Base-by-base conservation (phyloP, 768 basidiomycete genomes). In the Mycena vulgaris region DNA sequence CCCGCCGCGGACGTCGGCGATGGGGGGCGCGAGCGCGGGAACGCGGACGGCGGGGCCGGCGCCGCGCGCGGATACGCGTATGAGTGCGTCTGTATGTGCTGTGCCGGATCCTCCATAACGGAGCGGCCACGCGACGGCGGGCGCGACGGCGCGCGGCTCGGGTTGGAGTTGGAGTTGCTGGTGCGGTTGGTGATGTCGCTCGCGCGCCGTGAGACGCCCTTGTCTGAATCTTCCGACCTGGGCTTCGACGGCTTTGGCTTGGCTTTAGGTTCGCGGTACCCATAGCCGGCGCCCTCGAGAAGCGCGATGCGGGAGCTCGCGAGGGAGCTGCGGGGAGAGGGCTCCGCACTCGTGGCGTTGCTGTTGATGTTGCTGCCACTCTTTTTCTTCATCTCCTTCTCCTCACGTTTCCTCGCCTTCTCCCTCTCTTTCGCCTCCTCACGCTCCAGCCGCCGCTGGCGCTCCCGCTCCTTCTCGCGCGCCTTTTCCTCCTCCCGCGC, bases 391-490 rank as follows among this genome's bases (percentile, higher is more conserved):
- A 27, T 47, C 42, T 48, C 31, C 62, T 73, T 74, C 49, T 75
- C 69, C 27, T 75, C 69, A 35, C 58, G 53, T 27, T 64, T 39
- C 28, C 67, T 33, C 37, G 64, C 59, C 70, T 67, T 57, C 23
- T 68, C 53, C 66, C 59, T 58, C 64, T 74, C 69, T 62, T 63
- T 64, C 37, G 45, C 60, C 59, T 69, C 56, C 42, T 71, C 58
- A n/a, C 39, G 23, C 58, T 67, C 66, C 62, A 45, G 33, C 56
- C 19, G 25, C 37, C 60, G 35, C 58, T 48, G 48, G 23, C 76
- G 55, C 65, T 73, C 66, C 69, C 75, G 19, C 52, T 71, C 67
- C 72, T 74, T 70, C 71, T 77, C 45, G 52, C 73, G 28, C 75
- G 75, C 63, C 70, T 74, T 63, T 37, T 70, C 66, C 68, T 71